Evolutionary conservation across 2,329 filamentous ascomycete genomes (phyloP).

Genomic region (Sporothrix humicola): DNA sequence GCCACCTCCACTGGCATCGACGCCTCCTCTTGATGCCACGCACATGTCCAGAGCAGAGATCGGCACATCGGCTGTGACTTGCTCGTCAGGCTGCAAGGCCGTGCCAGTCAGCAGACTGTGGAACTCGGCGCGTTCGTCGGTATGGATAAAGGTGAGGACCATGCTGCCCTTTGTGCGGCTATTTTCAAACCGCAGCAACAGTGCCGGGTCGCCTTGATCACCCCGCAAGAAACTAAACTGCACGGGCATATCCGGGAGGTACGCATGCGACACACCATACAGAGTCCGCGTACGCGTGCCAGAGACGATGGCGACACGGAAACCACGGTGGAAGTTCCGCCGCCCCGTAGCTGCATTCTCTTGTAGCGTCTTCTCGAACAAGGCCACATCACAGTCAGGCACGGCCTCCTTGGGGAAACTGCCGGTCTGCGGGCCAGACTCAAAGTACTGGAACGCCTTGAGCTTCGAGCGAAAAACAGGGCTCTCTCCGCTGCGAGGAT

Average conservation of each 20-base stretch:
- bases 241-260: conserved; percentile 69
- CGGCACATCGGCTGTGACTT: conserved; percentile 71
- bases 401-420: conserved; percentile 78
- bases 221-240: conserved; percentile 78
- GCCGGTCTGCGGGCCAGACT: conserved; percentile 70
- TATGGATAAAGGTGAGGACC: conserved; percentile 76
- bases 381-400: conserved; percentile 70
- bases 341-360: conserved; percentile 75
- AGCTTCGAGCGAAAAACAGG: conserved; percentile 72
- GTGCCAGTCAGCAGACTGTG: conserved; percentile 77
- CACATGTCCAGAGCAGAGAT: conserved; percentile 60
- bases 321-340: conserved; percentile 77
- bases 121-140: conserved; percentile 71
- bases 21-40: conserved; percentile 50
- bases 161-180: conserved; percentile 70
- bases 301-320: conserved; percentile 77
- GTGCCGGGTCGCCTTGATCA: conserved; percentile 71
- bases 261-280: conserved; percentile 74
- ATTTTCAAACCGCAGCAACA: conserved; percentile 74
- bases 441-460: conserved; percentile 79
- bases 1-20: conserved; percentile 57
- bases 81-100: conserved; percentile 69
- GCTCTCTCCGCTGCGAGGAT: conserved; percentile 71
- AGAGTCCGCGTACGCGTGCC: conserved; percentile 77
- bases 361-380: conserved; percentile 75